Percentiles rank a stretch among this genome's conserved stretches.
These are phyloP conservation scores for Fraxinus pennsylvanica DNA, from an alignment of 257 asterid species.

Conservation along the genomic window DNA sequence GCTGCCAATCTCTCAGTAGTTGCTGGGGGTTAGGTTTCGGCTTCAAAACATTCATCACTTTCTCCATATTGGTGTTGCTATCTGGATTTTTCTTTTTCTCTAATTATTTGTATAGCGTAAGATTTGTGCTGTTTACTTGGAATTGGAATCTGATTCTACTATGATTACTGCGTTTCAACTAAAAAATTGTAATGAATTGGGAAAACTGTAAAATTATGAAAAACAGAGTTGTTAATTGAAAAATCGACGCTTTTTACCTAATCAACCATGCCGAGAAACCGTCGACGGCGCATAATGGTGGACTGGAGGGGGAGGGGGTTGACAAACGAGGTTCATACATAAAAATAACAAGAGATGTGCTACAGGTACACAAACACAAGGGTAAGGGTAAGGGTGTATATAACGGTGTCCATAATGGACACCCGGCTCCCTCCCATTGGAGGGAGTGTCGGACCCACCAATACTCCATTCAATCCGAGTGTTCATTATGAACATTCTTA, in stretches of 20 bases:
- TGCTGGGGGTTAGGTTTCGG: conserved; percentile 52
- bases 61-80: conserved; percentile 36
- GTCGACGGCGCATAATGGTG: not conserved
- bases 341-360: too few species aligned
- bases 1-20: conserved; percentile 56
- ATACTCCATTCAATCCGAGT: too few species aligned
- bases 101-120: not conserved
- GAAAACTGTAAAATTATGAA: not conserved
- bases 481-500: too few species aligned
- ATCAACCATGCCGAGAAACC: not conserved
- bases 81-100: not conserved
- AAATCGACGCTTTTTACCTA: not conserved
- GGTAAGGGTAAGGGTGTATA: too few species aligned
- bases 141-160: not conserved
- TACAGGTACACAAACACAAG: too few species aligned
- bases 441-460: too few species aligned
- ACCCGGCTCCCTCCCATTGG: too few species aligned
- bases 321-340: too few species aligned
- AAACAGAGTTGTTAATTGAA: not conserved
- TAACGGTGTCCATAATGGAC: too few species aligned
- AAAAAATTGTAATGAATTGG: too few species aligned
- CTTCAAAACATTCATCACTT: conserved; percentile 41
- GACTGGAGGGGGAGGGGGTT: too few species aligned
- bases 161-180: not conserved
- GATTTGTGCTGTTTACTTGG: not conserved